Evolutionary conservation across 2,329 filamentous ascomycete species (phyloP).

Genomic region (Scedosporium boydii): DNA sequence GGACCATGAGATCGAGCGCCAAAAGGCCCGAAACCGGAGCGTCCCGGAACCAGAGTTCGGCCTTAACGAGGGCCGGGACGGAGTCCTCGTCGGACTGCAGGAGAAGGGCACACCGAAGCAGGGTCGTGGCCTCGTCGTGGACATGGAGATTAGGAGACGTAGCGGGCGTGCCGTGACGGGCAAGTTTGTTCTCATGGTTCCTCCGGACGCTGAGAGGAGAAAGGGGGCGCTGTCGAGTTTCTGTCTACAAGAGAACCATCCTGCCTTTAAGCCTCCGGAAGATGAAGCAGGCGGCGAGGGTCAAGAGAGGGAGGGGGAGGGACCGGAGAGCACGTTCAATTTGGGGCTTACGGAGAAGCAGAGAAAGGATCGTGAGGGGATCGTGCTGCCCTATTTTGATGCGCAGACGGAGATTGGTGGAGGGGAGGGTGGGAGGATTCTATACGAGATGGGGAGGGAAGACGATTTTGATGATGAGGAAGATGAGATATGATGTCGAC

Average conservation of each 20-base stretch:
- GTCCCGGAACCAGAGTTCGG: slow-evolving; percentile 70
- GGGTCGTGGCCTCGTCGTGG: slow-evolving; percentile 53
- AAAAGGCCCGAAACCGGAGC: slow-evolving; percentile 67
- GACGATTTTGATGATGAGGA: slow-evolving; percentile 97
- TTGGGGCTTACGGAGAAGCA: slow-evolving; percentile 87
- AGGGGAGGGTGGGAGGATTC: slow-evolving; percentile 81
- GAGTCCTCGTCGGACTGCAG: slow-evolving; percentile 60
- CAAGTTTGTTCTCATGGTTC: slow-evolving; percentile 39
- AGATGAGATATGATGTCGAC: slow-evolving; percentile 60
- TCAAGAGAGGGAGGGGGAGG: slow-evolving; percentile 31
- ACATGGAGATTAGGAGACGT: slow-evolving; percentile 78
- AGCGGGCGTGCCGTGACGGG: slow-evolving; percentile 72
- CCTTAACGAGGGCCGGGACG: slow-evolving; percentile 66
- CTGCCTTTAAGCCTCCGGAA: slow-evolving; percentile 48
- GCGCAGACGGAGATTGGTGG: slow-evolving; percentile 72
- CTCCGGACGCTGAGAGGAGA: slow-evolving; percentile 14
- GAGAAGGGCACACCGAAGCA: slow-evolving; percentile 32
- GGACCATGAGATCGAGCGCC: slow-evolving; percentile 62
- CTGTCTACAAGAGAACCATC: slow-evolving; percentile 64
- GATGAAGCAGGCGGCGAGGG: slow-evolving; percentile 22
- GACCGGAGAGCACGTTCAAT: slow-evolving; percentile 70
- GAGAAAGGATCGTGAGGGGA: slow-evolving; percentile 71
- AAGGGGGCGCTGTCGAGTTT: slow-evolving; percentile 27
- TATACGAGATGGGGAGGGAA: slow-evolving; percentile 95
- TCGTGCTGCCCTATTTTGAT: slow-evolving; percentile 93